Percentiles rank a stretch among this genome's conserved stretches.
phyloP scores from a whole-genome alignment of 352 stramenopile species.

The Pythium guiyangense region DNA sequence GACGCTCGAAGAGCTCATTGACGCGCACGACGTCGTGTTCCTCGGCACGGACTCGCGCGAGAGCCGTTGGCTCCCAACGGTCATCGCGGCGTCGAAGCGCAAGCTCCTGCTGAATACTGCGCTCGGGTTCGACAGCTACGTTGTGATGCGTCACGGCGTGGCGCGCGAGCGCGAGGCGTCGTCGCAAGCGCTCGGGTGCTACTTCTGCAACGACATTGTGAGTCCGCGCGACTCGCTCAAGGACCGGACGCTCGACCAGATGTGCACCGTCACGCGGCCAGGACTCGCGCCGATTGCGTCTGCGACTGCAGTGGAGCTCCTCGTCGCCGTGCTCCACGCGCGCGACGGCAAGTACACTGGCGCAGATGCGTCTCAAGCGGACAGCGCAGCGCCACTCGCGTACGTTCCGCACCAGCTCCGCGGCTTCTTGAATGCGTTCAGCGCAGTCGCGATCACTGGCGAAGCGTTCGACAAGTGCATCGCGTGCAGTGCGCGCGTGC shows the following conservation, averaged over 20 bases:
- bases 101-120: constrained; percentile 87
- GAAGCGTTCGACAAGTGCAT: constrained; percentile 95
- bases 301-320: constrained; percentile 94
- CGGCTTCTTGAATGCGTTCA: constrained; percentile 93
- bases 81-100: constrained; percentile 90
- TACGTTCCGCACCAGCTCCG: constrained; percentile 95
- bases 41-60: constrained; percentile 98
- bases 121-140: constrained; percentile 95
- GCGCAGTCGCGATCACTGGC: constrained; percentile 73
- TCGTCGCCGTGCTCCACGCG: constrained; percentile 95
- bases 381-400: constrained; percentile 56
- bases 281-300: constrained; percentile 92
- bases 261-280: constrained; percentile 98
- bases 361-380: constrained; percentile 44
- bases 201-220: constrained; percentile 99
- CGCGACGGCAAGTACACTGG: constrained; percentile 64
- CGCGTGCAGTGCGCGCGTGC: constrained; percentile 88
- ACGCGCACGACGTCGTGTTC: constrained; percentile 95
- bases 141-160: constrained; percentile 97
- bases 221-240: constrained; percentile 96
- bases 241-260: constrained; percentile 98
- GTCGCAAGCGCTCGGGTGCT: constrained; percentile 91
- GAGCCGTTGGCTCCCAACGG: constrained; percentile 97
- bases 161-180: constrained; percentile 7
- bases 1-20: constrained; percentile 87